Conservation (phyloP, 257 asterid species). For the Nemophila menziesii region DNA sequence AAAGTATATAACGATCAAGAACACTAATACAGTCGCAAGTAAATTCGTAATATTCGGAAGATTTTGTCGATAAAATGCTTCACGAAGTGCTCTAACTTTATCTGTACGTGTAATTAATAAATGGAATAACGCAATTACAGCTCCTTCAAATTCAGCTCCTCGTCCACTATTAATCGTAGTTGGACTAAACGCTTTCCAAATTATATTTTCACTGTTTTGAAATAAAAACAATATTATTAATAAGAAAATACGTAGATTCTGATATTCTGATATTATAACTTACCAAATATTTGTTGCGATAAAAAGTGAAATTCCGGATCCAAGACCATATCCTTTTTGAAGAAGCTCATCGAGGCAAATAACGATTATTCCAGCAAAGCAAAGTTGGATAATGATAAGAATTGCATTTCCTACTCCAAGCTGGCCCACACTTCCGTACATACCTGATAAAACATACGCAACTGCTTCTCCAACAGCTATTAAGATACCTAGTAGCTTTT, state of each 20-base stretch:
- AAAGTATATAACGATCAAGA: conserved; percentile 76
- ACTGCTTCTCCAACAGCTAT: conserved; percentile 82
- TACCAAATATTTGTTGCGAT: conserved; percentile 83
- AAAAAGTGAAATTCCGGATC: conserved; percentile 78
- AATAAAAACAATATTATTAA: conserved; percentile 3
- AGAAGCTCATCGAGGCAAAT: conserved; percentile 78
- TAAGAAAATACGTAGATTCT: background rate
- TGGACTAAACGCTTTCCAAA: conserved; percentile 87
- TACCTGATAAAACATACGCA: conserved; percentile 78
- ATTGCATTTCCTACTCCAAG: conserved; percentile 83
- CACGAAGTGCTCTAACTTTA: conserved; percentile 71
- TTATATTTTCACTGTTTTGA: conserved; percentile 50
- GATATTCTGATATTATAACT: conserved; percentile 6
- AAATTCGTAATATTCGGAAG: conserved; percentile 79
- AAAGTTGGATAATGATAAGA: conserved; percentile 67
- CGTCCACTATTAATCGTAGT: conserved; percentile 80
- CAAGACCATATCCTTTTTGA: conserved; percentile 77
- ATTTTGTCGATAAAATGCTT: conserved; percentile 87
- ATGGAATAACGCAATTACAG: conserved; percentile 79
- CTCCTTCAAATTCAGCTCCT: conserved; percentile 90
- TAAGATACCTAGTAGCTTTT: conserved; percentile 64
- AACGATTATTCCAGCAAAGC: conserved; percentile 78
- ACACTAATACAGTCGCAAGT: conserved; percentile 74
- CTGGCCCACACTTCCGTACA: conserved; percentile 74
- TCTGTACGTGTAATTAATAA: conserved; percentile 66